Evolutionary conservation across 2,329 filamentous ascomycete genomes (phyloP), one percentile per base, ranked within the genome.

Genomic region (Fusarium sp.): DNA sequence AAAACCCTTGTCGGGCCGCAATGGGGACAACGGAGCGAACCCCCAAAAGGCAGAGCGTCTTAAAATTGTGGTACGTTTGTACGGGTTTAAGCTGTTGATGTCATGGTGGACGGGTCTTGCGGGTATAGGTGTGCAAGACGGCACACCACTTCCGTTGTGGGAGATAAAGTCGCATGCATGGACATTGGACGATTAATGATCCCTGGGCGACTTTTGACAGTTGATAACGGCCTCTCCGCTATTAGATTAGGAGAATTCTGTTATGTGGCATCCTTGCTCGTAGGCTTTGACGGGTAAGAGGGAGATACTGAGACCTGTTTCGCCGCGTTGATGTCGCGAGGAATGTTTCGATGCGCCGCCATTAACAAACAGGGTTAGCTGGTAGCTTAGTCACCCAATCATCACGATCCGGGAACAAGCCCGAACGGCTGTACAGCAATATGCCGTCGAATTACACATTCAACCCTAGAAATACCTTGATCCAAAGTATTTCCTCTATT

Each of bases 1-100:
- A 29, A 57, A 37, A 40, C 46, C 54, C 63, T 58, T 57, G 52
- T 71, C 68, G 68, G 68, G 68, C 68, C 68, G 68, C 68, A 71
- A 71, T 71, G 68, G 65, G 41, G 40, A 52, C 44, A 52, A 58
- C 68, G 68, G 59, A 29, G 46, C 57, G 64, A 71, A 54, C 25
- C 68, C 68, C 27, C 64, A 53, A 69, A 53, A 30, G 68, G 62
- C 55, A 60, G 58, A 18, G 30, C 37, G 37, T 65, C 42, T 60
- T 30, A 60, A 34, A 71, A 45, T 32, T 71, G 64, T 69, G 67
- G 68, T 63, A 69, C 58, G 67, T 64, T 34, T 64, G 27, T 22
- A 42, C 25, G 32, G 55, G 63, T 25, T 53, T 52, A 55, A 65
- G 44, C 46, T 51, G 51, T 69, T 71, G 68, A 69, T 71, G 68